Evolutionary conservation across 2,329 filamentous ascomycete species (phyloP), one percentile per base, ranked within the genome.

Genomic region (Cercospora nicotianae): DNA sequence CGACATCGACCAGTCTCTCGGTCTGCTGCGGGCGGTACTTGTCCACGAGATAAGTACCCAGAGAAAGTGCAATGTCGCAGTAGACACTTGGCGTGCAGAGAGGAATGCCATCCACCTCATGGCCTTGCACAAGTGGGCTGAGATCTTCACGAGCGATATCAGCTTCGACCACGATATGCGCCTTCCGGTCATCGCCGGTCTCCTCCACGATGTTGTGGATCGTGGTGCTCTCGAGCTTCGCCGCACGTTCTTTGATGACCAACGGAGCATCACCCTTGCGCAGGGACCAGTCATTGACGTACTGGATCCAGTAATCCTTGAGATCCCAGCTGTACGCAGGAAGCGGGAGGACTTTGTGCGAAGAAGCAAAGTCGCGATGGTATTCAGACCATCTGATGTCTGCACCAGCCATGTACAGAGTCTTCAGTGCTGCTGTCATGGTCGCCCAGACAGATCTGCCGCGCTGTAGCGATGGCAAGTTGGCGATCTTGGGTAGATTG

Each of bases 41-140:
- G 45, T 48, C 45, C 9, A 48, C 58, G 16, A 65, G 18, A 39
- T 80, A 77, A 5, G 70, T 66, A 0, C 76, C 79, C 2, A 79
- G 67, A 0, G 73, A 75, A 2, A 78, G 64, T 2, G 77, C 77
- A 30, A 80, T 78, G 48, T 80, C 79, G 0, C 77, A 75, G 39
- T 79, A 79, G 1, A 79, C 55, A 18, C 72, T 75, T 62, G 81
- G 81, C 12, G 83, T 81, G 36, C 70, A 72, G 3, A 74, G 66
- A 5, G 78, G 81, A 1, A 84, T 80, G 48, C 78, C 81, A 60
- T 75, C 78, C 0, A 77, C 76, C 55, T 83, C 82, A 77, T 86
- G 83, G 0, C 83, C 83, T 12, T 78, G 68, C 1, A 78, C 79
- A 3, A 81, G 79, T 1, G 73, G 75, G 3, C 75, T 67, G 42